Evolutionary conservation across 768 basidiomycete species (phyloP).

Genomic region (Mrakia frigida): DNA sequence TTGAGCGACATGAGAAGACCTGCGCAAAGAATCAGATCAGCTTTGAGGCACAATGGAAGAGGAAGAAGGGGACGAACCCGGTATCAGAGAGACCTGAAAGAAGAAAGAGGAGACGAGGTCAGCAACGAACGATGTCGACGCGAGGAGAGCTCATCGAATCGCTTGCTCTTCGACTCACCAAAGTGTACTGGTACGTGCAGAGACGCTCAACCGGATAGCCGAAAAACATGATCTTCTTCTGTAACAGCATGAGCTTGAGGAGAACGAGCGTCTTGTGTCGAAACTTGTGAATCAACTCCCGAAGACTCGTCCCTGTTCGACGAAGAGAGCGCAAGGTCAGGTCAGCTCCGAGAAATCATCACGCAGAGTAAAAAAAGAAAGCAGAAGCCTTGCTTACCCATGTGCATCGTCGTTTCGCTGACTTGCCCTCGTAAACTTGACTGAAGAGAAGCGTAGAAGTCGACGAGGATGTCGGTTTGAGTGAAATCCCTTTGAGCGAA

Average conservation of each 20-base stretch:
- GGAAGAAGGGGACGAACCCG: neutral
- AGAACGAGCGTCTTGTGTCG: conserved; percentile 85
- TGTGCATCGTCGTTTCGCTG: conserved; percentile 90
- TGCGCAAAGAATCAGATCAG: conserved; percentile 39
- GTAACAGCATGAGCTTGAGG: conserved; percentile 89
- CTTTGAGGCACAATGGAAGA: neutral
- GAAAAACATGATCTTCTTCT: conserved; percentile 95
- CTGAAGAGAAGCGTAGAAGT: conserved; percentile 75
- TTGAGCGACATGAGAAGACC: conserved; percentile 82
- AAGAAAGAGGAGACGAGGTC: neutral
- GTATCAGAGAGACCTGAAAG: conserved; percentile 29
- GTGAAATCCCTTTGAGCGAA: conserved; percentile 89
- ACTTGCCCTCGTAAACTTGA: conserved; percentile 65
- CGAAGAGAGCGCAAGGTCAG: neutral
- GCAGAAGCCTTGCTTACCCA: conserved; percentile 76
- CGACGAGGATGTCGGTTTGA: conserved; percentile 79
- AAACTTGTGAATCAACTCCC: conserved; percentile 89
- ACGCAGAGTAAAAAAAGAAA: neutral
- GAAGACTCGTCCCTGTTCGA: conserved; percentile 53
- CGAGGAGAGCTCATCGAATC: neutral
- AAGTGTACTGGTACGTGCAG: conserved; percentile 95
- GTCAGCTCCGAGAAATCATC: neutral
- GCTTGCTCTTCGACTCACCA: conserved; percentile 50
- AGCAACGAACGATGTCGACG: conserved; percentile 23
- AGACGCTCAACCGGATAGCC: conserved; percentile 93